Conservation (phyloP, 2,329 filamentous ascomycete species). For the Tolypocladium sp. region DNA sequence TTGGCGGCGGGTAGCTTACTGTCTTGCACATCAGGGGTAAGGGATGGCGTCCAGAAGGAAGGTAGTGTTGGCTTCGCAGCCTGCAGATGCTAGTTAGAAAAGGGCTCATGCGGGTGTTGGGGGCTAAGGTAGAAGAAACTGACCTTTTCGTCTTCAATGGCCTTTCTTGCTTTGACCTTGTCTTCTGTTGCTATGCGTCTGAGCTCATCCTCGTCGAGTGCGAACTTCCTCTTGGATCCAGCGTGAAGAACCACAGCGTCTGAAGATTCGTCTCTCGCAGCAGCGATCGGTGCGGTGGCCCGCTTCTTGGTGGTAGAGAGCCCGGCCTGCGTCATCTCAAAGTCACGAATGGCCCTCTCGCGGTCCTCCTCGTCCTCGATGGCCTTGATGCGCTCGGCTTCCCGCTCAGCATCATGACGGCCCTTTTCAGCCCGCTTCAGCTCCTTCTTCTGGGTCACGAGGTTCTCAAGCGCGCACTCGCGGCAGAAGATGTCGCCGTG, state of each 20-base stretch:
- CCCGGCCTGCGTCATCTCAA: constrained; percentile 77
- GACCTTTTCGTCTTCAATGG: constrained; percentile 66
- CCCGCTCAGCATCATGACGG: constrained; percentile 50
- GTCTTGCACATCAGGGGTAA: constrained; percentile 51
- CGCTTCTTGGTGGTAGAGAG: constrained; percentile 32
- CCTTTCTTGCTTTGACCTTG: constrained; percentile 57
- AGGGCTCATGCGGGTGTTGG: not conserved
- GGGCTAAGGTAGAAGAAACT: constrained; percentile 2
- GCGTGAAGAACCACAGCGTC: constrained; percentile 4
- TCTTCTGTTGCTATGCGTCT: constrained; percentile 61
- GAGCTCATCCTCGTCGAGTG: constrained; percentile 66
- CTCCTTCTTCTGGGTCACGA: constrained; percentile 86
- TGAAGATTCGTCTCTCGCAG: not conserved
- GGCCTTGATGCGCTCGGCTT: constrained; percentile 50
- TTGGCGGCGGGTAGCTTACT: constrained; percentile 42
- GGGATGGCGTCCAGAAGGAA: constrained; percentile 87
- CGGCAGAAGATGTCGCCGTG: constrained; percentile 89
- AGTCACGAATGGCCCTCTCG: constrained; percentile 65
- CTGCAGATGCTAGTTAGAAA: constrained; percentile 20
- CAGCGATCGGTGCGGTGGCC: constrained; percentile 16
- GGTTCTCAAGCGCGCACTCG: constrained; percentile 84
- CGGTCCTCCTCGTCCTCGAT: constrained; percentile 60
- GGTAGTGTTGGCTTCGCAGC: constrained; percentile 61
- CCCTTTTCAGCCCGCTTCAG: constrained; percentile 71
- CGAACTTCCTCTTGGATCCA: constrained; percentile 61